phyloP scores from a whole-genome alignment of 805 yeast genomes.

The Candida maesae region DNA sequence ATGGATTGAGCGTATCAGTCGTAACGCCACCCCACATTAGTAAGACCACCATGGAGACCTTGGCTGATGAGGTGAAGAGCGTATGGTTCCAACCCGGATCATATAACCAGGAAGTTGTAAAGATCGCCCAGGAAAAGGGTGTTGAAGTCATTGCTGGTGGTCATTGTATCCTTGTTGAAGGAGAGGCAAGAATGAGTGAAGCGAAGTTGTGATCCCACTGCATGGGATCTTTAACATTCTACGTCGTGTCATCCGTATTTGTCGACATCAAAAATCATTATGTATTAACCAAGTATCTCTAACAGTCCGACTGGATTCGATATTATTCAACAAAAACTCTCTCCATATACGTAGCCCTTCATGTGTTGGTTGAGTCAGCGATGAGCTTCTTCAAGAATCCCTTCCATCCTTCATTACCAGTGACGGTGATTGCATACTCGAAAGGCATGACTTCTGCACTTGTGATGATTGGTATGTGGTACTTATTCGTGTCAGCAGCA shows the following conservation, averaged over 20 bases:
- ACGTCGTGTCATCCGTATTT: too few relatives aligned
- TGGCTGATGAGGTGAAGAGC: conserved; percentile 42
- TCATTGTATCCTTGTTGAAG: conserved; percentile 69
- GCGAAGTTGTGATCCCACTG: conserved; percentile 36
- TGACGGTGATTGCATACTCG: conserved; percentile 41
- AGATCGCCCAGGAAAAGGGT: conserved; percentile 33
- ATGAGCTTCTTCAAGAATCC: conserved; percentile 41
- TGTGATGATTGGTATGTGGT: conserved; percentile 72
- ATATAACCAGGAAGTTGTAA: conserved; percentile 49
- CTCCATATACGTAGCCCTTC: too few relatives aligned
- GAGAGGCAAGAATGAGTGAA: conserved; percentile 44
- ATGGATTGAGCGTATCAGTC: conserved; percentile 58
- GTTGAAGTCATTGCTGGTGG: conserved; percentile 44
- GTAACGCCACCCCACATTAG: conserved; percentile 74
- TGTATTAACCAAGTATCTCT: too few relatives aligned
- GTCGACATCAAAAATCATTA: too few relatives aligned
- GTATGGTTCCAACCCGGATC: conserved; percentile 88
- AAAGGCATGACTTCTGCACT: conserved; percentile 66
- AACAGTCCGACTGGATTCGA: too few relatives aligned
- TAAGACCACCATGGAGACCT: conserved; percentile 38
- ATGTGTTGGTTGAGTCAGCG: conserved; percentile 18
- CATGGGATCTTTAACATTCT: too few relatives aligned
- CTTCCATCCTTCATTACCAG: conserved; percentile 28
- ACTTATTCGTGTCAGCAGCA: conserved; percentile 51
- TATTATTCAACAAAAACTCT: too few relatives aligned